These are phyloP conservation scores for Graphilbum sp. DNA, from an alignment of 2,329 filamentous ascomycete genomes.

Conservation along the genomic window DNA sequence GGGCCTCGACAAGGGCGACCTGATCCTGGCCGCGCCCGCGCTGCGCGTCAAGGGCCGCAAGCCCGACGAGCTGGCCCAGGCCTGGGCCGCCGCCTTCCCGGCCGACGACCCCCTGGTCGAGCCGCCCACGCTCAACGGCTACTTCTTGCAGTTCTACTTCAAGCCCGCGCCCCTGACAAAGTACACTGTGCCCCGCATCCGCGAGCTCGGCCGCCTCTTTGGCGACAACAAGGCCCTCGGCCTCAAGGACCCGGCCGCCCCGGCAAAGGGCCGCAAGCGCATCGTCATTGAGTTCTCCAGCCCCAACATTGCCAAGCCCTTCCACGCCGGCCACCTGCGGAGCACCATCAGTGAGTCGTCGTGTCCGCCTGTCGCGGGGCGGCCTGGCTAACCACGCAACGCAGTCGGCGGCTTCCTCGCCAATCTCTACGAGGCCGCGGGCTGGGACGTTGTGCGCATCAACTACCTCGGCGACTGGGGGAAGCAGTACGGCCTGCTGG, in stretches of 20 bases:
- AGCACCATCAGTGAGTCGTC: slow-evolving; percentile 44
- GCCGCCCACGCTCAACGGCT: slow-evolving; percentile 48
- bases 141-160: slow-evolving; percentile 69
- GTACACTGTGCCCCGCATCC: slow-evolving; percentile 53
- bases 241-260: slow-evolving; percentile 43
- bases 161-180: slow-evolving; percentile 49
- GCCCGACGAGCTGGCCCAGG: slow-evolving; percentile 41
- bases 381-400: background rate
- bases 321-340: slow-evolving; percentile 62
- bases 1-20: slow-evolving; percentile 66
- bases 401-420: slow-evolving; percentile 57
- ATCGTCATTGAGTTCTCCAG: slow-evolving; percentile 70
- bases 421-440: slow-evolving; percentile 53
- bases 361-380: background rate
- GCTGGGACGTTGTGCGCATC: slow-evolving; percentile 58
- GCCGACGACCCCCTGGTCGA: slow-evolving; percentile 52
- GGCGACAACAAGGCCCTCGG: slow-evolving; percentile 47
- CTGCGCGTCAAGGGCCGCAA: slow-evolving; percentile 60
- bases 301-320: slow-evolving; percentile 75
- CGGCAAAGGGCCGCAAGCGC: slow-evolving; percentile 44
- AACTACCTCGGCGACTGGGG: slow-evolving; percentile 75
- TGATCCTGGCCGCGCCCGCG: slow-evolving; percentile 64
- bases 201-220: slow-evolving; percentile 41
- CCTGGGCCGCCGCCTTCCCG: slow-evolving; percentile 47
- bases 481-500: slow-evolving; percentile 59